Conservation (phyloP, 2,329 filamentous ascomycete genomes). For the Neonectria coccinea region DNA sequence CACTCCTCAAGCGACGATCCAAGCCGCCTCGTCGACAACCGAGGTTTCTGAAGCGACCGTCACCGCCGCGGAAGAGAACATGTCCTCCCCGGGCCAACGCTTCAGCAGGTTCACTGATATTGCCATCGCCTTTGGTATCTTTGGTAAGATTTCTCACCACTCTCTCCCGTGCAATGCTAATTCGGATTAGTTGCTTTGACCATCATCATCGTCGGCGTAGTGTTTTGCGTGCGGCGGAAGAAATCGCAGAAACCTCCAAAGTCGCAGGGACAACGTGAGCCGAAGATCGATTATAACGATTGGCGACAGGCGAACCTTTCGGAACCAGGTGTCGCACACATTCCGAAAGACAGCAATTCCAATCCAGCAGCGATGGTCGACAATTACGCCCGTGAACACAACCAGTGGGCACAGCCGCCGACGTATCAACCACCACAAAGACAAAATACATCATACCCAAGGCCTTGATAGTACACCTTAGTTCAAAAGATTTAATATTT, state of each 20-base stretch:
- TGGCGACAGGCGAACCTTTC: conserved; percentile 13
- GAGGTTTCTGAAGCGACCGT: conserved; percentile 24
- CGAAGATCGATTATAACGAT: conserved; percentile 10
- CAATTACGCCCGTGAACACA: neutral
- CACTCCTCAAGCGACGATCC: conserved; percentile 27
- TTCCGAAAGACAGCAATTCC: neutral
- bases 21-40: conserved; percentile 19
- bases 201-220: neutral
- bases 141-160: conserved; percentile 16
- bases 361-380: neutral
- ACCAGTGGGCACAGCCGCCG: neutral
- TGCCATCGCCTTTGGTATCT: conserved; percentile 37
- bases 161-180: neutral
- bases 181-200: neutral
- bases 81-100: conserved; percentile 7
- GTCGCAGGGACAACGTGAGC: neutral
- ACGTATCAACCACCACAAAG: neutral
- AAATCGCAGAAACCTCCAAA: neutral
- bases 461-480: neutral
- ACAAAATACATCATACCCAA: neutral
- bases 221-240: conserved; percentile 8
- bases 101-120: conserved; percentile 34
- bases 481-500: neutral
- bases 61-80: conserved; percentile 29
- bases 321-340: conserved; percentile 4